Conservation (phyloP, 2,329 filamentous ascomycete species). For the Sordariomycetes sp. region DNA sequence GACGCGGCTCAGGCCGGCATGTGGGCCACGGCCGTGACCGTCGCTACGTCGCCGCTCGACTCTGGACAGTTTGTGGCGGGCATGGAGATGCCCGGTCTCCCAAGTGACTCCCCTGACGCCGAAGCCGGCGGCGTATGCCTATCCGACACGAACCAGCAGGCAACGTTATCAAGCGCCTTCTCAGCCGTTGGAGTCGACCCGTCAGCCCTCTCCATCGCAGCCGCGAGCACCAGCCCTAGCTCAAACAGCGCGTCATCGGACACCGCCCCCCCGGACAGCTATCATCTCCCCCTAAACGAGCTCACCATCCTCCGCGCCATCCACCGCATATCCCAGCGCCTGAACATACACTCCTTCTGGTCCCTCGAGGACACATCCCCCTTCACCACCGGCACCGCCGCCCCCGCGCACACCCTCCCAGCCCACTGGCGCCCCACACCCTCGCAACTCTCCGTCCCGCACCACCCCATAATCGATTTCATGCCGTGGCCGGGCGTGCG, state of each 20-base stretch:
- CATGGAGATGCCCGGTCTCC: background rate
- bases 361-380: conserved; percentile 29
- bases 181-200: background rate
- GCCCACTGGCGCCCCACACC: conserved; percentile 33
- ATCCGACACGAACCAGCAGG: background rate
- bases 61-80: background rate
- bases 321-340: conserved; percentile 29
- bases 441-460: conserved; percentile 32
- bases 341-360: conserved; percentile 30
- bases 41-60: background rate
- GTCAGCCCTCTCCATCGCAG: background rate
- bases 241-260: conserved; percentile 9
- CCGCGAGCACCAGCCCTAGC: conserved; percentile 5
- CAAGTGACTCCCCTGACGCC: background rate
- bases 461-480: conserved; percentile 44
- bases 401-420: conserved; percentile 22
- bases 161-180: background rate
- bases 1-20: background rate
- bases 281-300: conserved; percentile 31
- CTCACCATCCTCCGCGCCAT: conserved; percentile 33
- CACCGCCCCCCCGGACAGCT: conserved; percentile 28
- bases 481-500: conserved; percentile 43
- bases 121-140: background rate
- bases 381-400: conserved; percentile 20
- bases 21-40: background rate